Evolutionary conservation across 305 asterid genomes (phyloP).

Genomic region (Solanum hybrid): DNA sequence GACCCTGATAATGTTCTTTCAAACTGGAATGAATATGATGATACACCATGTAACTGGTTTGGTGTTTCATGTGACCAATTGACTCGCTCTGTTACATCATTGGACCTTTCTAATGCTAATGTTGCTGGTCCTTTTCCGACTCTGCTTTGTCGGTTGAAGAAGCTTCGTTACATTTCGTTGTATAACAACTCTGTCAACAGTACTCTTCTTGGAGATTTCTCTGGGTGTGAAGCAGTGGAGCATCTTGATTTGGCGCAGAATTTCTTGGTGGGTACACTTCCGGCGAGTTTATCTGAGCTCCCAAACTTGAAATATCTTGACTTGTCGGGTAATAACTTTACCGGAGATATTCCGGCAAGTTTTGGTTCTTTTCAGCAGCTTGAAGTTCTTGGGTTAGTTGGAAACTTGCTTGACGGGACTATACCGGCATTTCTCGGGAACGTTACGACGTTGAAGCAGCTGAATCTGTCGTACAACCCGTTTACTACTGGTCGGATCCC

Average conservation of each 20-base stretch:
- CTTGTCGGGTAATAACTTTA: conserved; percentile 72
- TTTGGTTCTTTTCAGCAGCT: conserved; percentile 63
- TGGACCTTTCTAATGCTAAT: conserved; percentile 69
- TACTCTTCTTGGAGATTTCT: conserved; percentile 31
- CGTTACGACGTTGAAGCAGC: conserved; percentile 59
- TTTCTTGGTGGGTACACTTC: conserved; percentile 55
- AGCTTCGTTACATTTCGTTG: conserved; percentile 43
- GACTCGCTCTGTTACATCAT: conserved; percentile 35
- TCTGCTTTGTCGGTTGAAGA: conserved; percentile 49
- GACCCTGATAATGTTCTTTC: conserved; percentile 64
- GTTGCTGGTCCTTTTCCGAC: conserved; percentile 77
- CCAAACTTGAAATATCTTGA: conserved; percentile 61
- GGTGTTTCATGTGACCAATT: conserved; percentile 58
- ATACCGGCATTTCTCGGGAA: conserved; percentile 67
- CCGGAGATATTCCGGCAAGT: conserved; percentile 65
- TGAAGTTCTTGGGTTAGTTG: conserved; percentile 72
- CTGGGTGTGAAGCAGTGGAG: conserved; percentile 41
- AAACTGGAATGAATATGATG: conserved; percentile 52
- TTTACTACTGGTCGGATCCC: conserved; percentile 77
- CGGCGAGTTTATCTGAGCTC: conserved; percentile 38
- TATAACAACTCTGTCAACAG: conserved; percentile 67
- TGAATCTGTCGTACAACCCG: conserved; percentile 80
- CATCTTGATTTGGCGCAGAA: conserved; percentile 81
- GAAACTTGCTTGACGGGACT: conserved; percentile 60
- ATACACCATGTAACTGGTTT: conserved; percentile 69